Conservation (phyloP, 768 basidiomycete genomes). For the Candolleomyces eurysporus region DNA sequence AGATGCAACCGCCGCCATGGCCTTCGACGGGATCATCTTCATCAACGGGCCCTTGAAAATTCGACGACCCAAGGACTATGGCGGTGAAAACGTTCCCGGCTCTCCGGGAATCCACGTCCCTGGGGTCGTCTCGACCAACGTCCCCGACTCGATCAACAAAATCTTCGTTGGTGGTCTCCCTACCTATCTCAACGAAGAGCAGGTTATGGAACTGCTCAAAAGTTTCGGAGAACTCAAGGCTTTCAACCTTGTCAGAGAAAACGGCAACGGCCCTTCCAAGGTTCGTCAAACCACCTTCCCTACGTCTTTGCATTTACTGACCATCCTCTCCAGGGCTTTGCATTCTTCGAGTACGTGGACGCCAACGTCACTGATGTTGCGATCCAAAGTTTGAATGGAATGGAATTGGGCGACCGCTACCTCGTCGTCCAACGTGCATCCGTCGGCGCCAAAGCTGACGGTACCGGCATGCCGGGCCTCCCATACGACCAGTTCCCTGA, state of each 20-base stretch:
- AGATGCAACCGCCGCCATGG: constrained; percentile 95
- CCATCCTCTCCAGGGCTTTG: constrained; percentile 73
- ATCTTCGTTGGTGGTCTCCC: constrained; percentile 96
- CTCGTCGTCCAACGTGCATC: constrained; percentile 97
- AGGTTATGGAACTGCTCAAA: constrained; percentile 96
- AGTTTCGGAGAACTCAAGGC: constrained; percentile 97
- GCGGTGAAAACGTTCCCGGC: constrained; percentile 63
- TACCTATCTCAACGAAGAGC: constrained; percentile 94
- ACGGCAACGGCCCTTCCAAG: constrained; percentile 85
- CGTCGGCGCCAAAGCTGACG: constrained; percentile 81
- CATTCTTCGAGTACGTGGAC: constrained; percentile 98
- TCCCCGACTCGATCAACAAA: constrained; percentile 97
- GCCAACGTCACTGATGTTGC: constrained; percentile 87
- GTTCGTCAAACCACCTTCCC: constrained; percentile 34
- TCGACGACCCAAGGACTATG: constrained; percentile 96
- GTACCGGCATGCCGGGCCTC: constrained; percentile 59
- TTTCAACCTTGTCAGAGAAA: constrained; percentile 97
- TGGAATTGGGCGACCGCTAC: constrained; percentile 95
- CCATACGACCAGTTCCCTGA: constrained; percentile 82
- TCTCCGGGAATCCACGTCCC: constrained; percentile 78
- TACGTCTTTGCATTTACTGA: background rate
- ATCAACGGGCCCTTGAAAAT: constrained; percentile 95
- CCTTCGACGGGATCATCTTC: constrained; percentile 96
- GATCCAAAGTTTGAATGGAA: constrained; percentile 93
- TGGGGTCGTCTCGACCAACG: constrained; percentile 94